Conservation (phyloP, 2,329 filamentous ascomycete genomes). For the Ceratocystis eucalypticola region DNA sequence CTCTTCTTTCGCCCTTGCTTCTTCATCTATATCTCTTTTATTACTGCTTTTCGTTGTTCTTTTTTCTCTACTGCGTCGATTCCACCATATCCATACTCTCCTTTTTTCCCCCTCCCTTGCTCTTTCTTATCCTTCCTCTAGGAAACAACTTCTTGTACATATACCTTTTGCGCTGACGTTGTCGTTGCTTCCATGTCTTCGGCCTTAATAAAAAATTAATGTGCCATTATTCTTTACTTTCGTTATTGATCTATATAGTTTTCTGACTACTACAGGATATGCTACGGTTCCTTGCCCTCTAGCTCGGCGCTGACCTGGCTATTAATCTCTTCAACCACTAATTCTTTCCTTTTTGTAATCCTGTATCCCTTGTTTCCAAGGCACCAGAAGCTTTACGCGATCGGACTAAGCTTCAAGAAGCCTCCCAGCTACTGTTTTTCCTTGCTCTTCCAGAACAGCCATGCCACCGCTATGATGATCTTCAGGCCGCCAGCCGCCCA, state of each 20-base stretch:
- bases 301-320: background rate
- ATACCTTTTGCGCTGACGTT: conserved; percentile 6
- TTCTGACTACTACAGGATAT: too few species aligned
- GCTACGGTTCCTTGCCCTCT: background rate
- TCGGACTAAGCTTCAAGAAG: background rate
- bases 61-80: conserved; percentile 2
- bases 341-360: background rate
- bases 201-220: background rate
- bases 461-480: conserved; percentile 28
- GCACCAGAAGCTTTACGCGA: too few species aligned
- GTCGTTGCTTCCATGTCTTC: conserved; percentile 2
- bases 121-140: conserved; percentile 11
- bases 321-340: background rate
- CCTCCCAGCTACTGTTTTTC: conserved; percentile 9
- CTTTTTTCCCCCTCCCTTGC: background rate
- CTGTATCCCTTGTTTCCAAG: background rate
- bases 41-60: background rate
- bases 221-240: background rate
- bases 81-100: background rate
- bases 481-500: conserved; percentile 37
- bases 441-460: conserved; percentile 26
- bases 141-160: conserved; percentile 3
- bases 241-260: background rate
- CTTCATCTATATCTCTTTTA: conserved; percentile 1
- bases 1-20: background rate